Evolutionary conservation across 768 basidiomycete species (phyloP), one percentile per base, ranked within the genome.

Genomic region (Tylopilus sp.): DNA sequence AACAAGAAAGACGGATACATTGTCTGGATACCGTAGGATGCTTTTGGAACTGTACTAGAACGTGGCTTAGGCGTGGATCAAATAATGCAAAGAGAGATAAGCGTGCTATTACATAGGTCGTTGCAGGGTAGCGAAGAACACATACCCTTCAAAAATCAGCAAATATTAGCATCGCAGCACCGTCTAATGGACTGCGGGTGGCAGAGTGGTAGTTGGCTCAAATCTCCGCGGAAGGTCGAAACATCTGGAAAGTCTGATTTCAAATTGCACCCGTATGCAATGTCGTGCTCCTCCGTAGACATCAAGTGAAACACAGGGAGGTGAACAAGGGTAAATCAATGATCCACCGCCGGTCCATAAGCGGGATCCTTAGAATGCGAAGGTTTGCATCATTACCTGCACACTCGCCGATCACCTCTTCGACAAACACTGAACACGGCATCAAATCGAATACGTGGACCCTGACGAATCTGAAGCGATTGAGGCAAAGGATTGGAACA

Each of bases 401-500:
- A 8, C 14, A 29, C 17, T 28, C 45, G 19, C 14, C 10, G n/a
- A n/a, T 16, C 8, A 14, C 14, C 17, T 42, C 22, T 22, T 26
- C 24, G 26, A n/a, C 44, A 53, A 31, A 28, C 31, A 42, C 41
- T 36, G 22, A 28, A 24, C 13, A 14, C 22, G 19, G 25, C 33
- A 19, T 30, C 38, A 38, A n/a, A 43, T 50, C 24, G 16, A 36
- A 14, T n/a, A n/a, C 21, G 25, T 24, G 22, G 25, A 40, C 4
- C 9, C 13, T 19, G 44, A 25, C 24, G 24, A 36, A 13, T 51
- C 22, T 7, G 16, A 41, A 46, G n/a, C 24, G 24, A 41, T 29
- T 34, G 50, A 49, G 36, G 53, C 47, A 45, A 31, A 30, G 31
- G 33, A 47, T 61, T 46, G 47, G 31, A 21, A 28, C 25, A 33